A percentile compares a stretch with the other conserved stretches of the same genome.
Conservation (phyloP, 805 yeast genomes). For the Cyberlindnera americana region DNA sequence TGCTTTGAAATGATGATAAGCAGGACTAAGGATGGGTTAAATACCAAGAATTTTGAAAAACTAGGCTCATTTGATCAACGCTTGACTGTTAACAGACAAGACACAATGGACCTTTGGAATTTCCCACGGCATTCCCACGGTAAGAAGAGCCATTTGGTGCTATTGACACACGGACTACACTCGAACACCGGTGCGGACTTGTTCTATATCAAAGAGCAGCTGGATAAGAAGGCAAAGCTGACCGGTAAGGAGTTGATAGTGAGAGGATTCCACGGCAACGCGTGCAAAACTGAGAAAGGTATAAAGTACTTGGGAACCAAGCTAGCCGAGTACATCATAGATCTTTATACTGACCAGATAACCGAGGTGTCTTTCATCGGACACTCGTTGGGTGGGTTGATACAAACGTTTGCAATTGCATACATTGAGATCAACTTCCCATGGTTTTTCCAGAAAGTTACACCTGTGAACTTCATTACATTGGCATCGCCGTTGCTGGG, state of each 20-base stretch:
- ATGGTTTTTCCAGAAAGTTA: constrained; percentile 55
- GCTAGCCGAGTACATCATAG: constrained; percentile 61
- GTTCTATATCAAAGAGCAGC: constrained; percentile 67
- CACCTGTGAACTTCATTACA: constrained; percentile 67
- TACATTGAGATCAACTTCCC: constrained; percentile 67
- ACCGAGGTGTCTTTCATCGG: constrained; percentile 66
- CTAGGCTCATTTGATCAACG: constrained; percentile 31
- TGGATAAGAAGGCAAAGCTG: constrained; percentile 42
- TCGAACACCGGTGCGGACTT: constrained; percentile 75
- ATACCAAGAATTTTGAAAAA: constrained; percentile 25
- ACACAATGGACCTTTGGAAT: constrained; percentile 71
- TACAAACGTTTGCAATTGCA: constrained; percentile 75
- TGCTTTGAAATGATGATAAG: constrained; percentile 60
- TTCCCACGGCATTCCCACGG: constrained; percentile 42
- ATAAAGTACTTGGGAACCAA: constrained; percentile 69
- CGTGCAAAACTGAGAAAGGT: constrained; percentile 77
- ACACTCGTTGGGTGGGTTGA: constrained; percentile 76
- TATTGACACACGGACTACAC: constrained; percentile 75
- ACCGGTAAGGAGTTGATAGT: constrained; percentile 55
- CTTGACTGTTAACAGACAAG: constrained; percentile 48
- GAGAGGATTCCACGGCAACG: constrained; percentile 66
- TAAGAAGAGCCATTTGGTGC: constrained; percentile 59
- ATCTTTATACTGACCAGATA: constrained; percentile 41
- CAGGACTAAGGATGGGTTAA: constrained; percentile 31
- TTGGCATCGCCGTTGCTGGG: constrained; percentile 77